Evolutionary conservation across 352 stramenopile species (phyloP).

Genomic region (Phytopythium sindhum): DNA sequence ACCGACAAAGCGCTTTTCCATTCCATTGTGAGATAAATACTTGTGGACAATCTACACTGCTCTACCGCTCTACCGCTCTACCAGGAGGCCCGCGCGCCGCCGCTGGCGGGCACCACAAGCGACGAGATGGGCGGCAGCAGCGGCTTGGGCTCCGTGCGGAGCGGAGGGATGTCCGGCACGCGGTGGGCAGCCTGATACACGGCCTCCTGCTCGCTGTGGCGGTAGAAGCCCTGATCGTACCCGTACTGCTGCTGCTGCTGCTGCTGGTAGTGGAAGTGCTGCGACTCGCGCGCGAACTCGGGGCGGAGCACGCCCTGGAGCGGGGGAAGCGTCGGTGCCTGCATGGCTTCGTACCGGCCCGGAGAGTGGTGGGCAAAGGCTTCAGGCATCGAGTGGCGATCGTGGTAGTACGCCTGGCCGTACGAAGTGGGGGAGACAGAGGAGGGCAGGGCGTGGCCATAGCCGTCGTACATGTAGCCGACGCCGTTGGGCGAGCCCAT

Average conservation of each 20-base stretch:
- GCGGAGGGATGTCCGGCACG: conserved; percentile 24
- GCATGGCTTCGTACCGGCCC: not conserved
- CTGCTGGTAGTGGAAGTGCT: not conserved
- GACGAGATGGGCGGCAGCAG: conserved; percentile 57
- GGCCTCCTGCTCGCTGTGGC: not conserved
- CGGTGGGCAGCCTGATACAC: not conserved
- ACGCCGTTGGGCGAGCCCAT: conserved; percentile 1
- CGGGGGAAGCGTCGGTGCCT: not conserved
- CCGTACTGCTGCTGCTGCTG: conserved; percentile 1
- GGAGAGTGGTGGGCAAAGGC: not conserved
- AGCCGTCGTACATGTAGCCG: conserved; percentile 4
- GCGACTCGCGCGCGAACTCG: not conserved
- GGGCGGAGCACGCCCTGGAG: conserved; percentile 6
- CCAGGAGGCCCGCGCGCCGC: not conserved
- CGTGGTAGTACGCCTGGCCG: not conserved
- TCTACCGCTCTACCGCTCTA: not conserved
- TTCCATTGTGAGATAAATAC: too few species aligned
- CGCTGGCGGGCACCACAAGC: conserved; percentile 20
- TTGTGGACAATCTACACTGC: too few species aligned
- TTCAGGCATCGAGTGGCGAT: not conserved
- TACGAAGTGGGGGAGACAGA: not conserved
- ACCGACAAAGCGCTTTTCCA: too few species aligned
- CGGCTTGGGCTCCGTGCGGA: conserved; percentile 28
- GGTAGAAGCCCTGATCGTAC: conserved; percentile 5
- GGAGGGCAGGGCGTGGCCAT: not conserved